phyloP scores from a whole-genome alignment of 352 stramenopile species.

The Plasmopara halstedii region DNA sequence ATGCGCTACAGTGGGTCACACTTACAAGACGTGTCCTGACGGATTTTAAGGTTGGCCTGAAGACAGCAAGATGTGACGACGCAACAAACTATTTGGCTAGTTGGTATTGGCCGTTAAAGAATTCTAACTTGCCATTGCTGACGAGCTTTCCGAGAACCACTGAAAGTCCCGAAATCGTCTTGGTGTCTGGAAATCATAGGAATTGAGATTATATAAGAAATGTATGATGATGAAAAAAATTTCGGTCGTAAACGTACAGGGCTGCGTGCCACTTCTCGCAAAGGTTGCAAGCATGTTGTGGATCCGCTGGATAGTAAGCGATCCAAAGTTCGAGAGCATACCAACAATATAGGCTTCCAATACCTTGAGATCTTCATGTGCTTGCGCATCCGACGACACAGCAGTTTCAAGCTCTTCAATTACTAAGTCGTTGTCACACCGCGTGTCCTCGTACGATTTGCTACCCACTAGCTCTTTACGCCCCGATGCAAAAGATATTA shows the following conservation, averaged over 20 bases:
- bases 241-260: conserved; percentile 39
- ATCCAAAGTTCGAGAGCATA: conserved; percentile 93
- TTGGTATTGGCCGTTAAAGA: conserved; percentile 64
- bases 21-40: conserved; percentile 41
- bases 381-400: conserved; percentile 86
- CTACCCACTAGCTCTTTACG: conserved; percentile 38
- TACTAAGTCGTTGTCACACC: conserved; percentile 28
- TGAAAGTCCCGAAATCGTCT: conserved; percentile 72
- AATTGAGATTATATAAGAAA: conserved; percentile 9
- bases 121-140: conserved; percentile 55
- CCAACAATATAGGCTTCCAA: conserved; percentile 93
- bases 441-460: conserved; percentile 37
- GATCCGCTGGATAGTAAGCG: conserved; percentile 88
- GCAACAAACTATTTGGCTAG: conserved; percentile 24
- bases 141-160: conserved; percentile 67
- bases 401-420: conserved; percentile 66
- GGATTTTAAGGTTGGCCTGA: conserved; percentile 31
- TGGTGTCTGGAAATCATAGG: conserved; percentile 50
- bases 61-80: not conserved
- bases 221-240: not conserved
- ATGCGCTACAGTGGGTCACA: conserved; percentile 40
- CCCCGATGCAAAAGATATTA: conserved; percentile 40
- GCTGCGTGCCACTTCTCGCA: conserved; percentile 55
- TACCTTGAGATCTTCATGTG: conserved; percentile 89
- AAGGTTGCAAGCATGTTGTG: conserved; percentile 93